Conservation (phyloP, 2,329 filamentous ascomycete genomes). For the Xylariaceae sp. region DNA sequence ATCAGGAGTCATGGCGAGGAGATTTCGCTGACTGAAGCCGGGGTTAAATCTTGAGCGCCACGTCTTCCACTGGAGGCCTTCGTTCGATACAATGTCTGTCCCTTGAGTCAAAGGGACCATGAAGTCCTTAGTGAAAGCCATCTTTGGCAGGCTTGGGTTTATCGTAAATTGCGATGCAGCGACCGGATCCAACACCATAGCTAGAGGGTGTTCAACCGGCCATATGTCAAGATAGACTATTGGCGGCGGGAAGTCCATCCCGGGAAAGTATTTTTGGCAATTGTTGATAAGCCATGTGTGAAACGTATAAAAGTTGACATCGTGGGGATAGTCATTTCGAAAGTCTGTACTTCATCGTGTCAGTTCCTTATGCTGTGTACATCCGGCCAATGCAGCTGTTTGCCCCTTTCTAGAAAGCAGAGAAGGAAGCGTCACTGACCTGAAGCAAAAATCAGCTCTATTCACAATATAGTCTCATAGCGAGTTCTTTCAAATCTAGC, state of each 20-base stretch:
- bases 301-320: slow-evolving; percentile 25
- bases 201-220: slow-evolving; percentile 20
- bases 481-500: too few relatives aligned
- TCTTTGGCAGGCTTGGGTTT: slow-evolving; percentile 22
- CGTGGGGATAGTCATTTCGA: slow-evolving; percentile 20
- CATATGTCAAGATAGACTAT: slow-evolving; percentile 29
- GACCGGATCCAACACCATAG: slow-evolving; percentile 19
- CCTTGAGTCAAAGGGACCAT: slow-evolving; percentile 30
- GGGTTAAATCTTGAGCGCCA: slow-evolving; percentile 33
- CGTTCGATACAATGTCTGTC: slow-evolving; percentile 30
- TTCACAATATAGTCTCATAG: too few relatives aligned
- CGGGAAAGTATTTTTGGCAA: slow-evolving; percentile 24
- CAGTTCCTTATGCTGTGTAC: too few relatives aligned
- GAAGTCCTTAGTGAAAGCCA: slow-evolving; percentile 6
- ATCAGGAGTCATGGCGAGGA: slow-evolving; percentile 33
- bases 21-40: slow-evolving; percentile 35
- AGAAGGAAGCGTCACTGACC: too few relatives aligned
- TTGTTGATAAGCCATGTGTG: slow-evolving; percentile 25
- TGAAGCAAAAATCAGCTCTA: too few relatives aligned
- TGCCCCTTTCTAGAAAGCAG: too few relatives aligned
- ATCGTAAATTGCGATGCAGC: slow-evolving; percentile 23
- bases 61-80: slow-evolving; percentile 31
- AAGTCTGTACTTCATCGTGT: slow-evolving; percentile 10
- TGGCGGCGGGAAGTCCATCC: slow-evolving; percentile 19
- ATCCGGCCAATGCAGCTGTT: too few relatives aligned